Evolutionary conservation across 371 early-diverging fungal genomes (phyloP).

Genomic region (Mortierella sp.): DNA sequence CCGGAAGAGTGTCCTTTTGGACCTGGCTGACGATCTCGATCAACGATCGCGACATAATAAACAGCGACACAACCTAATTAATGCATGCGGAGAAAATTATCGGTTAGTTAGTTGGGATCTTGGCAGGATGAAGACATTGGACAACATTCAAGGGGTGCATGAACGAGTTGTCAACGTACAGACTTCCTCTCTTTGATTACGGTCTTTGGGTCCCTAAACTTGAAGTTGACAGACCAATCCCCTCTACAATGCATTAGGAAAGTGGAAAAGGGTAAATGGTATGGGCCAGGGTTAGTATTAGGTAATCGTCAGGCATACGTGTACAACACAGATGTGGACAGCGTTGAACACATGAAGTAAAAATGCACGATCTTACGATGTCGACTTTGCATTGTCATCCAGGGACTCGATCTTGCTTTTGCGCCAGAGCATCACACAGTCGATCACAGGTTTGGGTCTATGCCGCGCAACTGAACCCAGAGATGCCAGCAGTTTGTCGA

Average conservation of each 20-base stretch:
- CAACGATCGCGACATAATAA: constrained; percentile 90
- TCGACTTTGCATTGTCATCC: constrained; percentile 58
- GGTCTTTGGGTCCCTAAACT: constrained; percentile 49
- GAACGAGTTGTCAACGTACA: constrained; percentile 32
- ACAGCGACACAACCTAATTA: constrained; percentile 84
- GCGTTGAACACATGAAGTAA: not conserved
- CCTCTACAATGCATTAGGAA: constrained; percentile 15
- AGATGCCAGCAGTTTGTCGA: constrained; percentile 86
- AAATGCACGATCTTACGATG: constrained; percentile 31
- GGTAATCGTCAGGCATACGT: not conserved
- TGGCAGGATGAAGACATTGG: not conserved
- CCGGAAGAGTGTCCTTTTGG: constrained; percentile 78
- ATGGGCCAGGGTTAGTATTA: not conserved
- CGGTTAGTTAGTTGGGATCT: not conserved
- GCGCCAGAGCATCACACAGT: constrained; percentile 93
- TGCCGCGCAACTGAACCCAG: constrained; percentile 87
- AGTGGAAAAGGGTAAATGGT: constrained; percentile 12
- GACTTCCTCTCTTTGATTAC: constrained; percentile 67
- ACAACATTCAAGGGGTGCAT: constrained; percentile 8
- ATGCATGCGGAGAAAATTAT: constrained; percentile 28
- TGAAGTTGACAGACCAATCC: constrained; percentile 37
- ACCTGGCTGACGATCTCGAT: constrained; percentile 87
- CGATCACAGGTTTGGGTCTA: constrained; percentile 91
- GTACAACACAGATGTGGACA: not conserved
- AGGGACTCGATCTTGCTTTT: constrained; percentile 80